Base-by-base conservation (phyloP, 495 filamentous ascomycete species). In the Penicillium riverlandense region DNA sequence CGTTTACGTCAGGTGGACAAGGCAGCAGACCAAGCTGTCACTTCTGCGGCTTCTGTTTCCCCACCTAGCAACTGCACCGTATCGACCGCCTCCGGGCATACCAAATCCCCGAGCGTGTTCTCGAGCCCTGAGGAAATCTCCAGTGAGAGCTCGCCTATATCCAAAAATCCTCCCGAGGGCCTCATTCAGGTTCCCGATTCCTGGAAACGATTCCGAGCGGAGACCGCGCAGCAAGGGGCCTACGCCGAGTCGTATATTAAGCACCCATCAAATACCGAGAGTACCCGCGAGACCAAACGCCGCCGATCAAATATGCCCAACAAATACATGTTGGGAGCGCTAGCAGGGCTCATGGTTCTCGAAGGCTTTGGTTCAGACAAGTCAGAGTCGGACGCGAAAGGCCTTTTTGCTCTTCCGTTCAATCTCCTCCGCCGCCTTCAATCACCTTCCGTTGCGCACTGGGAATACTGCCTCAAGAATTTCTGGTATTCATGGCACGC, bases 281-380 rank as follows among this genome's bases (percentile, higher is more conserved):
- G 45, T 28, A 36, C 45, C 1, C 47, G 48, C 13, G 45, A 54
- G 35, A 44, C 51, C 9, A 53, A 54, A 6, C 54, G 58, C 1
- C 55, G 61, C 41, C 67, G 73, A 16, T 70, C 69, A 14, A 69
- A 67, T 37, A 59, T 77, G 50, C 66, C 80, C 50, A 69, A 69
- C 47, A 94, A 89, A 58, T 71, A 96, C 50, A 91, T 97, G 85
- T 77, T 96, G 10, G 91, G 91, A 28, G 86, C 88, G 29, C 72
- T 97, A 44, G 91, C 90, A 31, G 89, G 91, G 1, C 65, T 97
- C 30, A 94, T 96, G 89, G 75, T 96, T 34, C 57, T 95, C 49
- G 88, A 95, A 62, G 87, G 87, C 7, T 66, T 90, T 43, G 54
- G 59, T 1, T 61, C 55, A 33, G 79, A 78, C 37, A 74, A 88